Base-by-base conservation (phyloP, 2,329 filamentous ascomycete genomes). In the Exophiala calicioides region DNA sequence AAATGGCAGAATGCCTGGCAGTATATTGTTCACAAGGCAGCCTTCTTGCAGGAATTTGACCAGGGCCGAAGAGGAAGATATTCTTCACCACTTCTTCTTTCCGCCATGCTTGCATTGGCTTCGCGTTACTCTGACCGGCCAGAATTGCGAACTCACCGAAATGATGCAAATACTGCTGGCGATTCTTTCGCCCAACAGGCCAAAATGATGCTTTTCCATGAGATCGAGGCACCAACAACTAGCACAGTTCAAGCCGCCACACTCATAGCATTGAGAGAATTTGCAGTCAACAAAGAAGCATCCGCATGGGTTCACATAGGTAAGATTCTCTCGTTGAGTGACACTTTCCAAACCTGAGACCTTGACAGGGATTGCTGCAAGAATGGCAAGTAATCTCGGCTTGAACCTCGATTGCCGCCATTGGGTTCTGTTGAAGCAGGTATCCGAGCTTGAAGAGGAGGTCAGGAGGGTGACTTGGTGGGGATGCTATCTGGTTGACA, bases 401-500 rank as follows among this genome's bases (percentile, higher is more conserved):
- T 18, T 47, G 4, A 19, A 47, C 18, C 18, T 24, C 1, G 44
- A 47, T 21, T 47, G 44, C 21, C 19, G 6, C 5, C 6, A 21
- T 5, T 47, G 19, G n/a, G 24, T 47, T 35, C 8, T 8, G 3
- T 30, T 2, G 3, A 12, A 13, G 18, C 6, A 20, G 20, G 42
- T 47, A 21, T 35, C 44, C 10, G 44, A 47, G 21, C 13, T 20
- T 15, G 29, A 47, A 9, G 37, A 7, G 4, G 44, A 47, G 16
- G 24, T 24, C 10, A 23, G 44, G 3, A 47, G 23, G 5, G 24
- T 47, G 4, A 20, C 44, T 13, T 47, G n/a, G 13, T 47, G 44
- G 44, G 44, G 44, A 18, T 21, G 16, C 37, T 47, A 47, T 31
- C 13, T 47, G 20, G 6, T 47, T 18, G 44, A 47, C 37, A 47